Evolutionary conservation across 495 filamentous ascomycete genomes (phyloP).

Genomic region (Penicillium cataractarum): DNA sequence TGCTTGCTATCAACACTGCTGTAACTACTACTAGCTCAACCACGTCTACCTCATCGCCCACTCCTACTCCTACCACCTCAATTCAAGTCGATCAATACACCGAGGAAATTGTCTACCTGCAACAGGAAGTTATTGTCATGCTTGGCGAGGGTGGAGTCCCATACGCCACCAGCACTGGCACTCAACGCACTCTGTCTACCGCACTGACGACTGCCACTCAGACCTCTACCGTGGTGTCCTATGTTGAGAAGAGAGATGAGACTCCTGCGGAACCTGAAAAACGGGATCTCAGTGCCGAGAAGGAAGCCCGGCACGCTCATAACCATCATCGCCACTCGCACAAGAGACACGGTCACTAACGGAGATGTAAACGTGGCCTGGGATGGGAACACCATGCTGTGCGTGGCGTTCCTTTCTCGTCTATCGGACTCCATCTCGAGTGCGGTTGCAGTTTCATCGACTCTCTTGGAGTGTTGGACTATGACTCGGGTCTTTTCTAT

Average conservation of each 20-base stretch:
- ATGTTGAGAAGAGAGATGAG: conserved; percentile 29
- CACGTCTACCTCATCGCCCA: conserved; percentile 24
- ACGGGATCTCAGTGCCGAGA: conserved; percentile 14
- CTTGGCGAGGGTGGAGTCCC: conserved; percentile 33
- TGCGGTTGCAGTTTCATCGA: conserved; percentile 10
- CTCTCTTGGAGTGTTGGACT: conserved; percentile 10
- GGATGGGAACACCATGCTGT: conserved; percentile 7
- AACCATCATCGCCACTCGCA: conserved; percentile 32
- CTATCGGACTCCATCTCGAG: background rate
- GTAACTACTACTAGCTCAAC: background rate
- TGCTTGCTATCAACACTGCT: conserved; percentile 11
- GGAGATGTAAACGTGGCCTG: background rate
- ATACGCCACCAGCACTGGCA: conserved; percentile 31
- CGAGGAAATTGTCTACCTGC: conserved; percentile 42
- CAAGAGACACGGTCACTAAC: conserved; percentile 20
- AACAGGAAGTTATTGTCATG: conserved; percentile 42
- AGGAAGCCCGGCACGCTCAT: conserved; percentile 27
- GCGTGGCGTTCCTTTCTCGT: conserved; percentile 16
- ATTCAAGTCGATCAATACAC: conserved; percentile 31
- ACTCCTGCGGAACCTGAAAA: conserved; percentile 19
- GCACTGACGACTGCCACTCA: conserved; percentile 19
- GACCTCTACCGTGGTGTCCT: conserved; percentile 32
- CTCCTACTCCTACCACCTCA: conserved; percentile 33
- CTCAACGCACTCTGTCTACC: conserved; percentile 26
- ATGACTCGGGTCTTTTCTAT: conserved; percentile 10